These are phyloP conservation scores for Clonostachys rosea DNA, from an alignment of 2,329 filamentous ascomycete genomes.

Conservation along the genomic window DNA sequence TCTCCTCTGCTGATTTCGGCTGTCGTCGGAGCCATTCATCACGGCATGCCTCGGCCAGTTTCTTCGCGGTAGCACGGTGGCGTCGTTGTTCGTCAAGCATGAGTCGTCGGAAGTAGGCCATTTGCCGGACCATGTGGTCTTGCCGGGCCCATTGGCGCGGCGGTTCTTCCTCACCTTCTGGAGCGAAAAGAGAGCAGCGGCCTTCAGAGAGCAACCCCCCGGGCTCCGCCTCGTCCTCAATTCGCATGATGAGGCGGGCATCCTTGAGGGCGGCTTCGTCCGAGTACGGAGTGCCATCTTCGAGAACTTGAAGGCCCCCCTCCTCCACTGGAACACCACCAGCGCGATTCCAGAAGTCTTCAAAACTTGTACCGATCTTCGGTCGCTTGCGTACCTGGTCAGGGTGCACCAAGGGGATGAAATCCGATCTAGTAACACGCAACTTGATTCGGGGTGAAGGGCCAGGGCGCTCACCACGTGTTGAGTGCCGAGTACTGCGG, in stretches of 20 bases:
- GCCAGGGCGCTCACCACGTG: constrained; percentile 11
- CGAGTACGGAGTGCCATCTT: constrained; percentile 54
- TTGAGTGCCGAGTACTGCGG: constrained; percentile 5
- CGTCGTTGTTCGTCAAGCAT: constrained; percentile 74
- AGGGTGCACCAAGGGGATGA: constrained; percentile 55
- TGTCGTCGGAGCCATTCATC: constrained; percentile 72
- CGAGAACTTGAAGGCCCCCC: constrained; percentile 48
- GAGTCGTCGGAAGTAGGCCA: constrained; percentile 74
- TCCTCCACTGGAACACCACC: constrained; percentile 49
- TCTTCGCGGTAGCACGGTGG: constrained; percentile 74
- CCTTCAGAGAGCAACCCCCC: constrained; percentile 71
- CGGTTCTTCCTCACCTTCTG: constrained; percentile 69
- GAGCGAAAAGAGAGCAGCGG: constrained; percentile 67
- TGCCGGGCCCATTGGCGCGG: constrained; percentile 78
- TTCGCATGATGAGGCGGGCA: constrained; percentile 61
- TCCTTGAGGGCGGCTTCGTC: constrained; percentile 62
- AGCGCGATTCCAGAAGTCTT: constrained; percentile 51
- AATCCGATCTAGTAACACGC: constrained; percentile 27
- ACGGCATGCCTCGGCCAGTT: constrained; percentile 71
- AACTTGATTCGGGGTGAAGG: constrained; percentile 43
- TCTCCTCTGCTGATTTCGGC: constrained; percentile 73
- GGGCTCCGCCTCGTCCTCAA: constrained; percentile 68
- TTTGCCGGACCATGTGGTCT: constrained; percentile 79
- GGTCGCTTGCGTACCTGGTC: constrained; percentile 49
- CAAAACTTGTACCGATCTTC: constrained; percentile 48